Conservation (phyloP, 768 basidiomycete genomes). For the Pleurotus sapidus region DNA sequence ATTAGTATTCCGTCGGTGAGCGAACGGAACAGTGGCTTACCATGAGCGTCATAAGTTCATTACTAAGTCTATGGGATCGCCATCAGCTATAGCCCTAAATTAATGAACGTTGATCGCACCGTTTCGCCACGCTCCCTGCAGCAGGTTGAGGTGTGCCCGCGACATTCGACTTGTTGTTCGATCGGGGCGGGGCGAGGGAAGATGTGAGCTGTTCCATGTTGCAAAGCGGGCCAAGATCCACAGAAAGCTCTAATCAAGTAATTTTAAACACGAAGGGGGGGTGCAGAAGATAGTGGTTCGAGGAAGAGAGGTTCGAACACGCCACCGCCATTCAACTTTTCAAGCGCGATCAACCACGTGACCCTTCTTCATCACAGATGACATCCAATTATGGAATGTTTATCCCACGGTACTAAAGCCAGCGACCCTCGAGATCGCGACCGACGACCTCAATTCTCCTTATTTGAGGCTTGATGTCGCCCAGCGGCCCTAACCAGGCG, state of each 20-base stretch:
- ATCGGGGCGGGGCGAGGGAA: conserved; percentile 58
- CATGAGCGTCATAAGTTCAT: conserved; percentile 88
- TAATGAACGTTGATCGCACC: conserved; percentile 36
- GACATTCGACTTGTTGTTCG: conserved; percentile 54
- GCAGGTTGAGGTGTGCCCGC: conserved; percentile 51
- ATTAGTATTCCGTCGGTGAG: neutral
- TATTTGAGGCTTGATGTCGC: too few species aligned
- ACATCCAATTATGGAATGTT: too few species aligned
- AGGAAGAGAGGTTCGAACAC: neutral
- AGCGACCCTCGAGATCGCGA: too few species aligned
- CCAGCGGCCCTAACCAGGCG: too few species aligned
- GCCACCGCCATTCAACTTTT: conserved; percentile 2
- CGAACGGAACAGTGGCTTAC: conserved; percentile 37
- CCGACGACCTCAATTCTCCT: too few species aligned
- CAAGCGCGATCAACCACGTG: conserved; percentile 6
- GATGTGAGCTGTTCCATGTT: conserved; percentile 72
- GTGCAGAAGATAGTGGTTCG: neutral
- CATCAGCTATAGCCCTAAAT: neutral
- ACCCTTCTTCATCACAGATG: neutral
- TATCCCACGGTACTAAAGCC: too few species aligned
- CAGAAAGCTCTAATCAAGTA: neutral
- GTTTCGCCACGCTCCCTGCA: conserved; percentile 81
- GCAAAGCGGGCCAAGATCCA: neutral
- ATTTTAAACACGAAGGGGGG: neutral
- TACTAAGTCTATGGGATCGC: conserved; percentile 54